Evolutionary conservation across 1,284 basidiomycete genomes (phyloP), one percentile per base, ranked within the genome.

Genomic region (Sanguinoderma infundibulare): DNA sequence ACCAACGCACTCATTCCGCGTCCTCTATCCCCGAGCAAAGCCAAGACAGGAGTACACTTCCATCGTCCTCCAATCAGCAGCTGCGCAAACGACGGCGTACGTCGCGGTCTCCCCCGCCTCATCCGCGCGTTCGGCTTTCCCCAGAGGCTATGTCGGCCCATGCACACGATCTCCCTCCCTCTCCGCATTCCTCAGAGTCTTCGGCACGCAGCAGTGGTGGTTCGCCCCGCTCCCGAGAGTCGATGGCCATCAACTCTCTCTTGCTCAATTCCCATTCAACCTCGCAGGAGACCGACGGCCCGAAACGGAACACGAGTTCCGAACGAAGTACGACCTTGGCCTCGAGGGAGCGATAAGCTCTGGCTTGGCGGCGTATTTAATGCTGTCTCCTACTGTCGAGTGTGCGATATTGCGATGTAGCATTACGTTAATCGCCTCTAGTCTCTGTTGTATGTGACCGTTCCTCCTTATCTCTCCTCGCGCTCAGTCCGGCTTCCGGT

Each of bases 181-280:
- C 72, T 5, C 72, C 74, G 20, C 73, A 72, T 52, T 74, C 73
- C 12, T 68, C 71, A 5, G 55, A 65, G 14, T 71, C 72, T 5
- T 71, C 70, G 5, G 64, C 65, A 24, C 72, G 73, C 20, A 72
- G 68, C 59, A 70, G 70, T 60, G 65, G 64, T 28, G 72, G 70
- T 44, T 75, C 74, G 15, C 74, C 74, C 10, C 70, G 74, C 17
- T 72, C 74, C 26, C 68, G 74, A 47, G 74, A 74, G 58, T 64
- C 68, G 22, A 75, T 75, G 73, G 69, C 72, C n/a, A 75, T 75
- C 53, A 73, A 72, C 57, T 70, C 72, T 20, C 77, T 91, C 22
- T 87, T 91, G 63, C 57, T 70, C 55, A 63, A 52, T 30, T 53
- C 65, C 7, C 60, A 59, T 12, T 55, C 53, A 14, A n/a, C 49